These are phyloP conservation scores for Citrus reticulata DNA, from an alignment of 345 rosid species.

Conservation along the genomic window DNA sequence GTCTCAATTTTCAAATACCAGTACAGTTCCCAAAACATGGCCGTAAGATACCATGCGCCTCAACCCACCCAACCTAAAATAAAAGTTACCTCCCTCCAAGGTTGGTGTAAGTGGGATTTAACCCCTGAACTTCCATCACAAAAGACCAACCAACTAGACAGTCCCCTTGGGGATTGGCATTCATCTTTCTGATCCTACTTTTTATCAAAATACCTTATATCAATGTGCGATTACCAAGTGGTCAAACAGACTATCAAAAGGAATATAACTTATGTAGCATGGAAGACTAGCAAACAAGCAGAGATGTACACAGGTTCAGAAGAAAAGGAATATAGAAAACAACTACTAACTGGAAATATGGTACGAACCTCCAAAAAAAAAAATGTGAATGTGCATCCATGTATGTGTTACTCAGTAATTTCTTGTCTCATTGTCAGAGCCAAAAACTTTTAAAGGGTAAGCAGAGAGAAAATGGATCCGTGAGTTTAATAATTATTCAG, in stretches of 20 bases:
- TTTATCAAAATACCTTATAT: background rate
- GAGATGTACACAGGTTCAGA: background rate
- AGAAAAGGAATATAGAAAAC: background rate
- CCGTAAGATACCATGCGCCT: background rate
- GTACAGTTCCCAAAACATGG: no score
- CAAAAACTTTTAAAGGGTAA: background rate
- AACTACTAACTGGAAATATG: no score
- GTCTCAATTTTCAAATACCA: no score
- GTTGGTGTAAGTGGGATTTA: background rate
- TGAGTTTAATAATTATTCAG: conserved; percentile 10
- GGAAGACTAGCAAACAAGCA: background rate
- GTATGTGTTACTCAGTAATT: background rate
- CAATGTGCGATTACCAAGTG: background rate
- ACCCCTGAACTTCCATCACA: background rate
- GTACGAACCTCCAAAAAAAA: background rate
- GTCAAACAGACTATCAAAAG: background rate
- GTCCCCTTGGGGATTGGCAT: background rate
- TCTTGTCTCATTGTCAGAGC: background rate
- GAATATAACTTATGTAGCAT: background rate
- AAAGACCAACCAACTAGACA: background rate
- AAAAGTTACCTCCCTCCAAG: background rate
- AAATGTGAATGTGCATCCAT: no score
- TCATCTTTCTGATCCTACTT: background rate
- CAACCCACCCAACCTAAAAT: background rate
- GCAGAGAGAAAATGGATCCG: background rate